Base-by-base conservation (phyloP, 2,329 filamentous ascomycete genomes). In the Botryosphaeria dothidea region DNA sequence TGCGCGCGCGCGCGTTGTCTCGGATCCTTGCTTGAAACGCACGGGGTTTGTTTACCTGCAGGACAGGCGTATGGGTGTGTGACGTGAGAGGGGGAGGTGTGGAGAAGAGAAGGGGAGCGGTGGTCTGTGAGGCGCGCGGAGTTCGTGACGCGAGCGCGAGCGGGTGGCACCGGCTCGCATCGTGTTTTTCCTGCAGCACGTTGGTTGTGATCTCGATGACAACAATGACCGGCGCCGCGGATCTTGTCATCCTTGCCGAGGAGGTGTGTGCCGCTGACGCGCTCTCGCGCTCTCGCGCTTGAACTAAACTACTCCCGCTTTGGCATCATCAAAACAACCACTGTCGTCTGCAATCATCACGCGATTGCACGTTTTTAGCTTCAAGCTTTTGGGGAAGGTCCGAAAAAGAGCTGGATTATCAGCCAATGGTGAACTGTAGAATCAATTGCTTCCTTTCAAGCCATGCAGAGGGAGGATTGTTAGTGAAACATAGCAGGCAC, bases 71-170 rank as follows among this genome's bases (percentile, higher is more conserved):
- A 13, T 17, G 38, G 8, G 9, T 41, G 38, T 13, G 31, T 34
- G 31, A 25, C 45, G 45, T 48, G 45, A 23, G 45, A 23, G 8
- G 19, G 45, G 9, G 38, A 19, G 15, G 6, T 5, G n/a, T n/a
- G 15, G 38, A 43, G 43, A 46, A 8, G 43, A 21, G 19, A 25
- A 8, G 9, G 17, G 23, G 46, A 51, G 46, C 15, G 23, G 46
- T 21, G 43, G 43, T 21, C 38, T 13, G 38, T 41, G 43, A 45
- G 34, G 25, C 56, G 56, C 27, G 56, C 31, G 56, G 56, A 25
- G 56, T 60, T 60, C 56, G 56, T 60, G 56, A 60, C 56, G 56
- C 56, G 56, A 21, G 21, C 31, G 51, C 49, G 49, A 51, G 46
- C 17, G 19, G 41, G 41, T 17, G 27, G 27, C 15, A 19, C 7